Conservation (phyloP, 1,284 basidiomycete species). For the Fomitopsis schrenkii region DNA sequence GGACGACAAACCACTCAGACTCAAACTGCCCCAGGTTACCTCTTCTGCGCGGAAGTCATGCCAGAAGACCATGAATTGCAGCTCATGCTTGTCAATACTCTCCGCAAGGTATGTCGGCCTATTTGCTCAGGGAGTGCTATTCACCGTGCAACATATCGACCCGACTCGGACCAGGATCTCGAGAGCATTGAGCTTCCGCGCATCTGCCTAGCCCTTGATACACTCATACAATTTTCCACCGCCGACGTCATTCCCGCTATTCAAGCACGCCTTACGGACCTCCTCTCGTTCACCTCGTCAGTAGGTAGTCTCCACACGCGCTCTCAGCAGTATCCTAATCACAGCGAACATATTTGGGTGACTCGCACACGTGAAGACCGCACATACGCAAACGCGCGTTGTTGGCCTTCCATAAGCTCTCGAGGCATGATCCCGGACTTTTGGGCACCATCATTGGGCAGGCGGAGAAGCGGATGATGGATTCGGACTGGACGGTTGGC, state of each 20-base stretch:
- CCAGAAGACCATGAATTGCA: constrained; percentile 59
- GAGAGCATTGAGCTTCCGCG: constrained; percentile 48
- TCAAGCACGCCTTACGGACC: constrained; percentile 55
- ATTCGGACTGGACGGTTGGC: constrained; percentile 43
- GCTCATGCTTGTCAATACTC: constrained; percentile 79
- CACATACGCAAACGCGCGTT: constrained; percentile 60
- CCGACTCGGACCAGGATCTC: constrained; percentile 49
- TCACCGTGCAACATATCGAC: not conserved
- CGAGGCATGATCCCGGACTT: constrained; percentile 42
- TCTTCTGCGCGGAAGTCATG: constrained; percentile 73
- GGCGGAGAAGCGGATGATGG: constrained; percentile 41
- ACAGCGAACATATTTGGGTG: not conserved
- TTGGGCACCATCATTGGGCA: constrained; percentile 40
- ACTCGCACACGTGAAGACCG: constrained; percentile 33
- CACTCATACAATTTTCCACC: constrained; percentile 52
- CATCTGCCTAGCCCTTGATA: constrained; percentile 70
- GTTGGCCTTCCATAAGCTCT: constrained; percentile 53
- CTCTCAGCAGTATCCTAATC: not conserved
- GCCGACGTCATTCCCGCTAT: constrained; percentile 71
- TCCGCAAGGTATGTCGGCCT: constrained; percentile 55
- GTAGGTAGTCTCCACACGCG: constrained; percentile 34
- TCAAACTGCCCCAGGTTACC: constrained; percentile 48
- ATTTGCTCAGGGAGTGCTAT: not conserved
- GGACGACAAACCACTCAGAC: not conserved
- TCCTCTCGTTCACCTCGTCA: constrained; percentile 72